phyloP scores from a whole-genome alignment of 441 rosid species.

The Gossypium aridum region DNA sequence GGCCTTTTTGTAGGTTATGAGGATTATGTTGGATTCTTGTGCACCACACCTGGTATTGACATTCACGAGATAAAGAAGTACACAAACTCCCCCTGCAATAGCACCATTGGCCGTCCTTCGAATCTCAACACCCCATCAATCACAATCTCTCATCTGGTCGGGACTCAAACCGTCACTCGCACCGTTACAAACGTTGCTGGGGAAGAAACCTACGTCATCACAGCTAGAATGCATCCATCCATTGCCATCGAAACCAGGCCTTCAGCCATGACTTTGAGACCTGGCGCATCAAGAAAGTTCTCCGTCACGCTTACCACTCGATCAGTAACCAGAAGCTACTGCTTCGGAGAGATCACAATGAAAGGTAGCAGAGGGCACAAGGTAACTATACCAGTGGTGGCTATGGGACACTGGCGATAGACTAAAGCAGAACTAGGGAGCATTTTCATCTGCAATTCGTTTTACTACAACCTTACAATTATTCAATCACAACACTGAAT shows the following conservation, averaged over 20 bases:
- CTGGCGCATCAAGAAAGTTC: conserved; percentile 60
- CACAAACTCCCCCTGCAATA: conserved; percentile 71
- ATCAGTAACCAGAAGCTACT: conserved; percentile 59
- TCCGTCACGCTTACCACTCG: conserved; percentile 62
- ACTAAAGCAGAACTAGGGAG: conserved; percentile 16
- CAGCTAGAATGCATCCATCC: conserved; percentile 76
- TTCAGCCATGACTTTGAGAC: conserved; percentile 76
- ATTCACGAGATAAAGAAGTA: conserved; percentile 67
- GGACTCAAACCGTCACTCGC: conserved; percentile 59
- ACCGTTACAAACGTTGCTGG: conserved; percentile 72
- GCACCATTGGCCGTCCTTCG: conserved; percentile 65
- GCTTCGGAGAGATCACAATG: conserved; percentile 73
- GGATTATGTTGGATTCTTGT: conserved; percentile 87
- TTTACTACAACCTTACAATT: not conserved
- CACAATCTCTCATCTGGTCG: conserved; percentile 69
- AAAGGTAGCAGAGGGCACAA: conserved; percentile 95
- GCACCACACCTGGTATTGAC: conserved; percentile 90
- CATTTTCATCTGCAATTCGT: not conserved
- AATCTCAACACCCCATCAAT: conserved; percentile 89
- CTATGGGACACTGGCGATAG: conserved; percentile 69
- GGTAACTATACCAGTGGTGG: conserved; percentile 81
- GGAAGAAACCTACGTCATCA: conserved; percentile 79
- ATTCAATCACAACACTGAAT: not conserved
- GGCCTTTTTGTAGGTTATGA: conserved; percentile 45
- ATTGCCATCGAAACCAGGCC: conserved; percentile 75